These are phyloP conservation scores for Protomyces inundatus DNA, from an alignment of 1,139 yeast genomes.

Conservation along the genomic window DNA sequence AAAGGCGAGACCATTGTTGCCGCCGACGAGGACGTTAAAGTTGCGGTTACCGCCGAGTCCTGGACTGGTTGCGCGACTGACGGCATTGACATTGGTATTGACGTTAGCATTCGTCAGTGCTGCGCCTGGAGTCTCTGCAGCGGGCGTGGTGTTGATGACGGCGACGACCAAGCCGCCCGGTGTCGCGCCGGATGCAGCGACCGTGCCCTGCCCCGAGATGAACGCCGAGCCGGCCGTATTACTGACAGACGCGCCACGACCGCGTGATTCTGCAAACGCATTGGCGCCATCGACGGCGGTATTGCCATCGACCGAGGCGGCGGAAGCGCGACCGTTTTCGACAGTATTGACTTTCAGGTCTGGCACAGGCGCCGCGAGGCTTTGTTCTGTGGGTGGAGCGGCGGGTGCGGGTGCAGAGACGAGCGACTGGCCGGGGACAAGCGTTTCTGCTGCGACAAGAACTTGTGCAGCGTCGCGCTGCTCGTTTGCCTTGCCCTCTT, in stretches of 20 bases:
- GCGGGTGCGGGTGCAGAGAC: neutral
- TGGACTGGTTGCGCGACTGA: neutral
- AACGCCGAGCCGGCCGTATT: neutral
- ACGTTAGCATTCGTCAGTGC: neutral
- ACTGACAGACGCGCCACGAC: neutral
- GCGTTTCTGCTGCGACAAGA: neutral
- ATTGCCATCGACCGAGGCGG: neutral
- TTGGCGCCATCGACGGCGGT: neutral
- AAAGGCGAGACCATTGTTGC: constrained; percentile 2
- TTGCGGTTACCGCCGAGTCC: neutral
- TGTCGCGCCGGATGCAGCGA: neutral
- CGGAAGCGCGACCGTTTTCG: neutral
- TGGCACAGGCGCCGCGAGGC: neutral
- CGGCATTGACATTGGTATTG: neutral
- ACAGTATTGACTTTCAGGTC: neutral
- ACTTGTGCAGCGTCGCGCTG: neutral
- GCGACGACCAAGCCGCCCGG: neutral
- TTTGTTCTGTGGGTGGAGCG: neutral
- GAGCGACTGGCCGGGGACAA: neutral
- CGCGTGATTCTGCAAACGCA: constrained; percentile 1
- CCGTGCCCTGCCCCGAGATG: constrained; percentile 1
- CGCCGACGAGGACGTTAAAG: constrained; percentile 11
- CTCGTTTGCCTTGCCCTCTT: neutral
- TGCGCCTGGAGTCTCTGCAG: neutral
- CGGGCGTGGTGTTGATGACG: neutral